phyloP scores from a whole-genome alignment of 2,329 filamentous ascomycete genomes.

The Colletotrichum liaoningense region DNA sequence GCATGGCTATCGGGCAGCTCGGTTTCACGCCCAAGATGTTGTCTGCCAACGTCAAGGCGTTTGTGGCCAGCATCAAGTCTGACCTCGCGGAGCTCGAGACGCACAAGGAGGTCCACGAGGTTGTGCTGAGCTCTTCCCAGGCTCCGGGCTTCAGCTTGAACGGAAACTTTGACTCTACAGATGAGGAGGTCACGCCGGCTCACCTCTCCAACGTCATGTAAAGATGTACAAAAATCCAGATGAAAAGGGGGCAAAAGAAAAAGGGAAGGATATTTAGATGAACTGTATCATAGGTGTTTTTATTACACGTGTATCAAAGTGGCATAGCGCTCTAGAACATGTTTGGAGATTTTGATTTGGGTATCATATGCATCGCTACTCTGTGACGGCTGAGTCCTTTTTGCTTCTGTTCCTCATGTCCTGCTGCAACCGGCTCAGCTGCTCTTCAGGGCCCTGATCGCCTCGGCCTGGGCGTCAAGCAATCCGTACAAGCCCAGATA shows the following conservation, averaged over 20 bases:
- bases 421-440: conserved; percentile 32
- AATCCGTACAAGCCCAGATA: conserved; percentile 65
- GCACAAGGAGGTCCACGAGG: conserved; percentile 62
- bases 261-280: neutral
- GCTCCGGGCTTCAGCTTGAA: conserved; percentile 89
- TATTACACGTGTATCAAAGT: conserved; percentile 38
- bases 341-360: conserved; percentile 34
- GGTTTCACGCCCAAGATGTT: conserved; percentile 89
- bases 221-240: conserved; percentile 43
- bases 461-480: conserved; percentile 64
- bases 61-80: conserved; percentile 80
- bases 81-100: conserved; percentile 68
- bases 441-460: conserved; percentile 60
- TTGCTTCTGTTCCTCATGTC: neutral
- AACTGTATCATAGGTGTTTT: conserved; percentile 53
- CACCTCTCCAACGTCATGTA: conserved; percentile 67
- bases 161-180: conserved; percentile 77
- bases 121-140: conserved; percentile 88
- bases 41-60: conserved; percentile 82
- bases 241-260: conserved; percentile 7
- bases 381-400: neutral
- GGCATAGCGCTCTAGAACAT: conserved; percentile 35
- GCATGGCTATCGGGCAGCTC: conserved; percentile 91
- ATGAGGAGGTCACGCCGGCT: conserved; percentile 65
- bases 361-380: conserved; percentile 44